Base-by-base conservation (phyloP, 352 stramenopile species). In the Halophytophthora batemanensis region DNA sequence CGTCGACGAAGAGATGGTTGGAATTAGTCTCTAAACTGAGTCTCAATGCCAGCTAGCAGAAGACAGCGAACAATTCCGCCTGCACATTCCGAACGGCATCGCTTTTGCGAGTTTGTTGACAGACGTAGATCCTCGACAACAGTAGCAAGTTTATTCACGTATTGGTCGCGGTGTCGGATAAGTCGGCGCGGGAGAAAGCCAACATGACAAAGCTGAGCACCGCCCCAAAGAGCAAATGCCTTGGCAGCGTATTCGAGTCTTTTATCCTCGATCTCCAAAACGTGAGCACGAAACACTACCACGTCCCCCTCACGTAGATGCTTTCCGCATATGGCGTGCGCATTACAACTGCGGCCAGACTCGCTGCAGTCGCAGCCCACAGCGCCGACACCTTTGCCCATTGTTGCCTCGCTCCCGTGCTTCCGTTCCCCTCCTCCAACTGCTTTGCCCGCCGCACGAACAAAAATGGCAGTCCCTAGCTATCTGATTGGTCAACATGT, bases 1-100 rank as follows among this genome's bases (percentile, higher is more conserved):
- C 29, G 13, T 35, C 6, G 29, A 12, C 13, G 29, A 35, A 12
- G 41, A 36, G 22, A 2, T 35, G 23, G 18, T 17, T 47, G 35
- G 19, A 21, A 47, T 47, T 47, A 47, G 21, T 47, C 23, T 47
- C 41, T 47, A 47, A 47, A 47, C 23, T 47, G 41, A 17, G 25
- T 13, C 41, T 47, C 28, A 47, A 47, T 47, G 6, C 35, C 11
- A 47, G 21, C 31, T 8, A 47, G 11, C 22, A 47, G 11, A 8
- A 47, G 28, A 17, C 41, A 47, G 10, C 19, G 41, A 47, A 47
- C 23, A 23, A 47, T 13, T 5, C 41, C 41, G 5, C 41, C 41
- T 8, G 11, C 25, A 25, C 21, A 12, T n/a, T 47, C 41, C 31
- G 41, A 47, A 5, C 31, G 41, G 5, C 41, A 15, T 15, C 41